phyloP scores from a whole-genome alignment of 805 yeast species.

The Metschnikowia proteae region DNA sequence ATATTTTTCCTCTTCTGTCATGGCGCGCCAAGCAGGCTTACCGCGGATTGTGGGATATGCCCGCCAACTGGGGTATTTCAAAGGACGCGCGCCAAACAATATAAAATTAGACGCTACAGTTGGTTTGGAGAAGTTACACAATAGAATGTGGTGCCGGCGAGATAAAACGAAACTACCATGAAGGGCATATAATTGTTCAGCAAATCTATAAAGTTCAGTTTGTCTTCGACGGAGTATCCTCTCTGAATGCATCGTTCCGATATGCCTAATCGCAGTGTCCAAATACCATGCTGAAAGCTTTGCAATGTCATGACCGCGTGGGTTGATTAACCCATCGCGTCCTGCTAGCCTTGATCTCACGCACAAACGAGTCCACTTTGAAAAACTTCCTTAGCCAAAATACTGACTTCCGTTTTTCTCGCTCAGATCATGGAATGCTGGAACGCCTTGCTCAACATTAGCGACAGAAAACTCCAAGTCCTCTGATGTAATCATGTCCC shows the following conservation, averaged over 20 bases:
- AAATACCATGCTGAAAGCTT: background rate
- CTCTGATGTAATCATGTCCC: slow-evolving; percentile 95
- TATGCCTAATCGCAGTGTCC: background rate
- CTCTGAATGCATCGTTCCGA: no score
- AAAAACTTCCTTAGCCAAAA: slow-evolving; percentile 4
- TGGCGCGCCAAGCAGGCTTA: background rate
- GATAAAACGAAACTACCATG: no score
- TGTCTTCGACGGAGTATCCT: no score
- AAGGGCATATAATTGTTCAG: no score
- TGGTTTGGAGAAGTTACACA: background rate
- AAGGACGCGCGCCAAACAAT: background rate
- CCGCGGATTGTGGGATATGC: background rate
- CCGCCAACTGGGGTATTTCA: slow-evolving; percentile 1
- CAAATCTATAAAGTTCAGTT: no score
- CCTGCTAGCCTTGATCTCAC: background rate
- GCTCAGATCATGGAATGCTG: slow-evolving; percentile 27
- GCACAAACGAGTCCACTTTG: background rate
- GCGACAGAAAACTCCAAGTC: slow-evolving; percentile 88
- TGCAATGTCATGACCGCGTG: background rate
- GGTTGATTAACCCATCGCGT: background rate
- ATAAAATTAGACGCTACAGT: background rate
- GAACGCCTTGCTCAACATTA: slow-evolving; percentile 37
- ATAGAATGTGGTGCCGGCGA: background rate
- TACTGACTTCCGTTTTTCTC: slow-evolving; percentile 27
- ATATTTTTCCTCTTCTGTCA: background rate